phyloP scores from a whole-genome alignment of 257 asterid genomes.

The Rhazya stricta region DNA sequence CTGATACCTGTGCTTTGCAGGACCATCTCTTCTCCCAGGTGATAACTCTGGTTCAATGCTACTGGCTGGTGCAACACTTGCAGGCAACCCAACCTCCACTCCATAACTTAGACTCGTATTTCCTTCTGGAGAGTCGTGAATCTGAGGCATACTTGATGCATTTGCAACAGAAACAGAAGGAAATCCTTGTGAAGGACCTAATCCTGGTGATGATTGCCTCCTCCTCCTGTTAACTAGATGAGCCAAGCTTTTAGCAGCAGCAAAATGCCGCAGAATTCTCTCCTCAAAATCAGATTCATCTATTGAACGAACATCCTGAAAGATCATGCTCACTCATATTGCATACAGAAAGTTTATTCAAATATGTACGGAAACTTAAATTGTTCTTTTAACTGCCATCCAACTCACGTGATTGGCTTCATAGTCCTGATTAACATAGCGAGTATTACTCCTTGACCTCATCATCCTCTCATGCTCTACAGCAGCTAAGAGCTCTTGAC shows the following conservation, averaged over 20 bases:
- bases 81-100: conserved; percentile 16
- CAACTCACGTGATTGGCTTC: conserved; percentile 32
- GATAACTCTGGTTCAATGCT: conserved; percentile 17
- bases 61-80: conserved; percentile 19
- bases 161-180: conserved; percentile 30
- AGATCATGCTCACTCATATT: conserved; percentile 10
- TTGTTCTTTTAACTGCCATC: not conserved
- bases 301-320: conserved; percentile 30
- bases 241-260: conserved; percentile 32
- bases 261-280: conserved; percentile 33
- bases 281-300: conserved; percentile 38
- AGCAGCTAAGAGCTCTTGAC: conserved; percentile 60
- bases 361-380: not conserved
- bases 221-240: conserved; percentile 30
- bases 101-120: conserved; percentile 13
- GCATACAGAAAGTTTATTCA: not conserved
- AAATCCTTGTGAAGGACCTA: conserved; percentile 27
- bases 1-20: conserved; percentile 37
- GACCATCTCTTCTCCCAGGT: conserved; percentile 13
- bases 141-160: conserved; percentile 20
- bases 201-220: conserved; percentile 30
- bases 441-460: conserved; percentile 27
- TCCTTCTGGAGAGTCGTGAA: conserved; percentile 10
- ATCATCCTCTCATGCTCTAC: conserved; percentile 39
- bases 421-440: conserved; percentile 19